Conservation (phyloP, 73 alveolate genomes). For the Tetrahymena malaccensis region DNA sequence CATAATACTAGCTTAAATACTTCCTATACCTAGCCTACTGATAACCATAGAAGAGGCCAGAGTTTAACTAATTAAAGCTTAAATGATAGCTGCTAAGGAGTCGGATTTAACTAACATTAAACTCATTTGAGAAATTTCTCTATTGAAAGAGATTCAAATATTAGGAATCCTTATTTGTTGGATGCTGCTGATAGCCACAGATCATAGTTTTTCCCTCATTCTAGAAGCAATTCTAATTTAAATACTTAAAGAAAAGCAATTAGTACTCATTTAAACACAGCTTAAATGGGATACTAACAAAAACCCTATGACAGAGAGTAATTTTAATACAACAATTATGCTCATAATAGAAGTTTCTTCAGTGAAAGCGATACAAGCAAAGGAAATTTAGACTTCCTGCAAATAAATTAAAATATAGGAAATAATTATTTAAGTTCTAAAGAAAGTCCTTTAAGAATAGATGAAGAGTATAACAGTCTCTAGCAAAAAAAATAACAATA, state of each 20-base stretch:
- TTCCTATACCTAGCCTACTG: not conserved
- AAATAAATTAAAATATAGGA: not conserved
- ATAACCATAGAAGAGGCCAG: not conserved
- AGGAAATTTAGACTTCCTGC: not conserved
- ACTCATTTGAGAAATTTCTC: not conserved
- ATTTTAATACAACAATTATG: not conserved
- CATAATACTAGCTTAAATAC: not conserved
- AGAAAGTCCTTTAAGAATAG: not conserved
- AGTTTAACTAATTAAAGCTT: not conserved
- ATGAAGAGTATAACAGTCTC: not conserved
- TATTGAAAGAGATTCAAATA: not conserved
- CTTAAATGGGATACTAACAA: not conserved
- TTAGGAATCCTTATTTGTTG: not conserved
- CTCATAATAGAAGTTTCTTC: not conserved
- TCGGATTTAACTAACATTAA: not conserved
- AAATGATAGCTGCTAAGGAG: not conserved
- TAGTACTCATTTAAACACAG: not conserved
- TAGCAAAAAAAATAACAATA: not conserved
- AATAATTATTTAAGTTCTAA: not conserved
- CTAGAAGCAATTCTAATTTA: not conserved
- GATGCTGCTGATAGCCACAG: not conserved
- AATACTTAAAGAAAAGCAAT: not conserved
- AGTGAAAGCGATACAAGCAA: not conserved
- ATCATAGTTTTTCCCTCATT: not conserved
- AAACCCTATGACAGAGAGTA: not conserved